These are phyloP conservation scores for Cryptosporidium sp. DNA, from an alignment of 169 alveolate species.

Conservation along the genomic window DNA sequence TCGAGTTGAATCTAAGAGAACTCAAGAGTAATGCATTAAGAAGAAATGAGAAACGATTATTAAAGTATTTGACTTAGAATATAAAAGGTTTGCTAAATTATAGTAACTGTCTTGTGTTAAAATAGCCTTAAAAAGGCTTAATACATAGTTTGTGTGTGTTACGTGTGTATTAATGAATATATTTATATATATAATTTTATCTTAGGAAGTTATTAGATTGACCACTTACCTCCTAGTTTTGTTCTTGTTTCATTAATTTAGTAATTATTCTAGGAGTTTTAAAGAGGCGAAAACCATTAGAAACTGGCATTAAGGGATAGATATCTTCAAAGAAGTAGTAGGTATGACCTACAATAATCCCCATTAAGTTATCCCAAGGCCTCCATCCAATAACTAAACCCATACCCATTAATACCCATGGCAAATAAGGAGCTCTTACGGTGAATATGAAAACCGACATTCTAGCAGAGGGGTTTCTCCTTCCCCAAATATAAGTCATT, in stretches of 20 bases:
- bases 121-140: neutral
- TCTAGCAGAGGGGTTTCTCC: constrained; percentile 89
- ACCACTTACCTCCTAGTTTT: constrained; percentile 49
- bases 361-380: constrained; percentile 88
- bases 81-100: neutral
- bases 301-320: constrained; percentile 90
- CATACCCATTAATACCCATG: constrained; percentile 88
- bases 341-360: constrained; percentile 91
- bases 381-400: constrained; percentile 88
- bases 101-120: neutral
- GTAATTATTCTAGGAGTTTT: constrained; percentile 86
- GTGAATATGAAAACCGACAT: constrained; percentile 88
- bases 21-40: neutral
- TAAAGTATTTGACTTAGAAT: neutral
- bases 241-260: constrained; percentile 65
- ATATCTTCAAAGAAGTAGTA: constrained; percentile 91
- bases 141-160: neutral
- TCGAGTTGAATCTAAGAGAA: too few relatives aligned
- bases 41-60: neutral
- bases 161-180: too few relatives aligned
- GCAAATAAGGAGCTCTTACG: constrained; percentile 91
- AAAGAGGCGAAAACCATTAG: constrained; percentile 87
- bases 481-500: constrained; percentile 92
- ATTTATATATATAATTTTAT: constrained; percentile 21
- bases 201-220: neutral